A percentile compares a stretch with the other conserved stretches of the same genome.
Evolutionary conservation across 2,329 filamentous ascomycete genomes (phyloP).

Genomic region (Incumbomyces delicatus): DNA sequence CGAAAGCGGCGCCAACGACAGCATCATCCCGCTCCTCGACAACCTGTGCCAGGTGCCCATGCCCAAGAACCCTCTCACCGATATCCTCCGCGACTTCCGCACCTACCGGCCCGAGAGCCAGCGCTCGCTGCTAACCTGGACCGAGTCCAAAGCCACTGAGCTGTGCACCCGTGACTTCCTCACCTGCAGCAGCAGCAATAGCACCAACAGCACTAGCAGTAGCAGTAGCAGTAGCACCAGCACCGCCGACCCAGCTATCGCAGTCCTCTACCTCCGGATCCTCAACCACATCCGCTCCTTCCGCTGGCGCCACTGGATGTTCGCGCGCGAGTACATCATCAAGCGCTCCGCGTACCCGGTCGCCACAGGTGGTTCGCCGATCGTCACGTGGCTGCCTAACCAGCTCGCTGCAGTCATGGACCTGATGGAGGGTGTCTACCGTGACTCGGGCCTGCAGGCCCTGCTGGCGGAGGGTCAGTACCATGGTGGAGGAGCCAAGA

Average conservation of each 20-base stretch:
- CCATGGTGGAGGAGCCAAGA: neutral
- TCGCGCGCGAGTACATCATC: conserved; percentile 41
- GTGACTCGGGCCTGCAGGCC: conserved; percentile 17
- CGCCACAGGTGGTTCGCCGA: conserved; percentile 40
- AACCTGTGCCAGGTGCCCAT: conserved; percentile 78
- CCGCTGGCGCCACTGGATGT: conserved; percentile 42
- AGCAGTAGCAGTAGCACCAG: no score
- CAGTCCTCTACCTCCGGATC: conserved; percentile 35
- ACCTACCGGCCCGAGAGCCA: conserved; percentile 84
- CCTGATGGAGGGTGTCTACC: conserved; percentile 37
- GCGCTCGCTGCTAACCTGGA: conserved; percentile 69
- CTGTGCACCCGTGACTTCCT: conserved; percentile 30
- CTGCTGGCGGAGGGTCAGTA: conserved; percentile 6
- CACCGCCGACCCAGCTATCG: conserved; percentile 28
- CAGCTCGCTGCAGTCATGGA: conserved; percentile 41
- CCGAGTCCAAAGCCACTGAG: conserved; percentile 46
- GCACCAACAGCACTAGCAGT: no score
- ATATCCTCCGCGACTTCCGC: conserved; percentile 80
- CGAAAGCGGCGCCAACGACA: conserved; percentile 88
- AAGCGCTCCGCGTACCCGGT: conserved; percentile 36
- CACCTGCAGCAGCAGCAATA: no score
- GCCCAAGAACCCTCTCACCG: conserved; percentile 79
- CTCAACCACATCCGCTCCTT: conserved; percentile 41
- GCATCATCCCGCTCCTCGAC: conserved; percentile 84
- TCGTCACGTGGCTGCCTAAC: conserved; percentile 42